These are phyloP conservation scores for Ascochyta viciae-villosae DNA, from an alignment of 2,329 filamentous ascomycete species.

Conservation along the genomic window DNA sequence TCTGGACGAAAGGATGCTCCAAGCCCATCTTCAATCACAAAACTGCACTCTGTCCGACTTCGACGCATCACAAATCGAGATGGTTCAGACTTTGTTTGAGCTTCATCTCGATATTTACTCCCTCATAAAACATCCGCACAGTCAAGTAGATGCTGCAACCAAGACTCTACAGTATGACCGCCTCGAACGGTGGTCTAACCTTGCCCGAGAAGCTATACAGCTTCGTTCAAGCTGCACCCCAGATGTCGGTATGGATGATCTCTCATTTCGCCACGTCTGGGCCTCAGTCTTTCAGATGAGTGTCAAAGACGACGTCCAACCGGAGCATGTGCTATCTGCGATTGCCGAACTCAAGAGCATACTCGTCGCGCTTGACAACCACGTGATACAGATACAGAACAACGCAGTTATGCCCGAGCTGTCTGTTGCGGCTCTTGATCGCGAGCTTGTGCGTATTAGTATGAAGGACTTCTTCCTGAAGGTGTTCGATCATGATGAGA, in stretches of 20 bases:
- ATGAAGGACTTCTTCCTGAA: slow-evolving; percentile 96
- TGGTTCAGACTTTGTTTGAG: slow-evolving; percentile 69
- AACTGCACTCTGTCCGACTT: slow-evolving; percentile 32
- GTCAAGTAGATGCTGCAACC: slow-evolving; percentile 60
- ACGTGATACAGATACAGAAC: slow-evolving; percentile 72
- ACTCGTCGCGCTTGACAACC: slow-evolving; percentile 57
- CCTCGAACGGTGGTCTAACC: slow-evolving; percentile 65
- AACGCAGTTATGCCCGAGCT: slow-evolving; percentile 89
- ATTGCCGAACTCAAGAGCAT: slow-evolving; percentile 68
- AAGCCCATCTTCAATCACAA: slow-evolving; percentile 21
- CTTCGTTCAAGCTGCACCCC: slow-evolving; percentile 38
- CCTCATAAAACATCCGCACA: slow-evolving; percentile 67
- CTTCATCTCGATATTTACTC: slow-evolving; percentile 71
- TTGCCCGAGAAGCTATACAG: slow-evolving; percentile 63
- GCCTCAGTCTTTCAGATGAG: slow-evolving; percentile 68
- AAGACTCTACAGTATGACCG: slow-evolving; percentile 64
- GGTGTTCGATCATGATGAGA: slow-evolving; percentile 82
- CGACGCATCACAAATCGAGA: slow-evolving; percentile 55
- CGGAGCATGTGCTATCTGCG: slow-evolving; percentile 67
- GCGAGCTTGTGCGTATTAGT: slow-evolving; percentile 88
- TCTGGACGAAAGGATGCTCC: slow-evolving; percentile 39
- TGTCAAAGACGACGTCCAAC: slow-evolving; percentile 61
- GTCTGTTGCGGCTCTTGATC: slow-evolving; percentile 81
- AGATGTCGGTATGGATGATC: slow-evolving; percentile 43
- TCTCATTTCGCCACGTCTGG: slow-evolving; percentile 70